Percentiles rank a stretch among this genome's conserved stretches.
Conservation (phyloP, 2,329 filamentous ascomycete species). For the Dendryphion nanum region DNA sequence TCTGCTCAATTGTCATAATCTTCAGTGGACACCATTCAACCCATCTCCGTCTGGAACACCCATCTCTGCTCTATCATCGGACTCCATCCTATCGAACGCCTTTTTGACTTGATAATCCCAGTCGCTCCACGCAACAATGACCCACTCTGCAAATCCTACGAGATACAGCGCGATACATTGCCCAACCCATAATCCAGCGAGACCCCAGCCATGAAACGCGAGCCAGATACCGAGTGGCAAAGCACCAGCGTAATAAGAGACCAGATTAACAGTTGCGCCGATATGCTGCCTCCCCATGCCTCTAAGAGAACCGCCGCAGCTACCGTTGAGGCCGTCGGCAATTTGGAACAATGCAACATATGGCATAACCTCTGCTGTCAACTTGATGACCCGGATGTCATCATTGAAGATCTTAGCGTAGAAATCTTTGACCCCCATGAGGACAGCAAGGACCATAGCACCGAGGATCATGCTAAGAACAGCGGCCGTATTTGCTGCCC, state of each 20-base stretch:
- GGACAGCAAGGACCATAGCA: constrained; percentile 60
- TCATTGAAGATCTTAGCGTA: constrained; percentile 82
- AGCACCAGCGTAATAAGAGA: constrained; percentile 82
- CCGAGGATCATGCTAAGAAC: constrained; percentile 70
- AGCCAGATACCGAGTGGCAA: constrained; percentile 80
- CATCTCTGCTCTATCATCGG: constrained; percentile 43
- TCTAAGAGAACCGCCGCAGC: constrained; percentile 74
- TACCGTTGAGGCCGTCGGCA: constrained; percentile 81
- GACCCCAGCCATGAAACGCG: constrained; percentile 82
- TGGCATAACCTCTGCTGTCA: constrained; percentile 77
- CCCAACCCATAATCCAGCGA: constrained; percentile 78
- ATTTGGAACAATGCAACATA: constrained; percentile 89
- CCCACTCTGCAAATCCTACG: constrained; percentile 76
- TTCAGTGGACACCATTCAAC: no score
- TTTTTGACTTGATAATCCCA: constrained; percentile 73
- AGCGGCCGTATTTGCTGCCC: constrained; percentile 74
- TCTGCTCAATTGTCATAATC: no score
- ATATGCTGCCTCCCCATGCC: constrained; percentile 88
- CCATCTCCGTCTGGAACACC: constrained; percentile 12
- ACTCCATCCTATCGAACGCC: constrained; percentile 69
- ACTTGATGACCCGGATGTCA: constrained; percentile 66
- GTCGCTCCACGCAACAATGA: constrained; percentile 72
- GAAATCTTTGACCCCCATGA: constrained; percentile 69
- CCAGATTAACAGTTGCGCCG: constrained; percentile 75
- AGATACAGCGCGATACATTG: constrained; percentile 72